These are phyloP conservation scores for Leccinum pachyderme DNA, from an alignment of 1,284 basidiomycete genomes.

Conservation along the genomic window DNA sequence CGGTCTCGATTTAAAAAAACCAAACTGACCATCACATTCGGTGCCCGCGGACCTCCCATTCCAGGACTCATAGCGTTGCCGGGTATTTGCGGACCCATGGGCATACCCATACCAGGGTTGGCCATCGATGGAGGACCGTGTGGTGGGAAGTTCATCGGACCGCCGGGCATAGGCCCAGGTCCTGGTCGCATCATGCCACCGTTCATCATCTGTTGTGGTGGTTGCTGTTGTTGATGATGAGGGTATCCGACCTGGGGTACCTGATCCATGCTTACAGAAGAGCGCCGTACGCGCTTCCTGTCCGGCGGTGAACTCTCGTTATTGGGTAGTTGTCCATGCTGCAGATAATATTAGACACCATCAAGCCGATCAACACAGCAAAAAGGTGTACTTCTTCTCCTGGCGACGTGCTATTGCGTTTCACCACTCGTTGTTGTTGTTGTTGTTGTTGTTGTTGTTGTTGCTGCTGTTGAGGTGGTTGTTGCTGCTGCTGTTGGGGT, in stretches of 20 bases:
- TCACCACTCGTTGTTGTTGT: slow-evolving; percentile 40
- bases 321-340: slow-evolving; percentile 52
- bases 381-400: slow-evolving; percentile 56
- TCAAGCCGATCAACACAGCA: slow-evolving; percentile 2
- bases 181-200: slow-evolving; percentile 34
- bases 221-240: slow-evolving; percentile 33
- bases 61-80: slow-evolving; percentile 27
- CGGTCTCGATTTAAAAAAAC: neutral
- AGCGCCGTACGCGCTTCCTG: slow-evolving; percentile 57
- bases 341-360: neutral
- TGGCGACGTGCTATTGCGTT: slow-evolving; percentile 68
- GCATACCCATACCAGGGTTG: slow-evolving; percentile 34
- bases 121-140: slow-evolving; percentile 34
- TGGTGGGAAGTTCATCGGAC: slow-evolving; percentile 35
- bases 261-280: slow-evolving; percentile 47
- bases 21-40: slow-evolving; percentile 38
- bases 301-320: slow-evolving; percentile 64
- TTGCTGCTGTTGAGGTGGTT: slow-evolving; percentile 19
- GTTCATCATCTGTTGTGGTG: slow-evolving; percentile 31
- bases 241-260: slow-evolving; percentile 31
- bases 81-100: slow-evolving; percentile 25
- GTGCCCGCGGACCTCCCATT: slow-evolving; percentile 25
- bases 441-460: slow-evolving; percentile 20
- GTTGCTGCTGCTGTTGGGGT: slow-evolving; percentile 19
- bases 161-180: slow-evolving; percentile 33